A percentile compares a stretch with the other conserved stretches of the same genome.
phyloP scores from a whole-genome alignment of 805 yeast species.

The Wickerhamiella brachini region DNA sequence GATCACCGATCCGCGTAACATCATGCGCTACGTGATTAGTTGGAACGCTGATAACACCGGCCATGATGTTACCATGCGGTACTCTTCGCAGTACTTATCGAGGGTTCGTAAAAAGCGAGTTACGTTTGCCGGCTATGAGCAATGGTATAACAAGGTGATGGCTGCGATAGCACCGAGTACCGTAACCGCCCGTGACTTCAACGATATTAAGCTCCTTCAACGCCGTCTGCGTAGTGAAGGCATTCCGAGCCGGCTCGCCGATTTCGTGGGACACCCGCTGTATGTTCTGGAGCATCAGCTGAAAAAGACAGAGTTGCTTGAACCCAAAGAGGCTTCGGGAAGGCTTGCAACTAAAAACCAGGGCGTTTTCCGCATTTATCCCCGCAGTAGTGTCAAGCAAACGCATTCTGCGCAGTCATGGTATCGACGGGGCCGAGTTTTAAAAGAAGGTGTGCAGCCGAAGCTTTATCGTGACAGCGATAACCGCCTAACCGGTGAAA shows the following conservation, averaged over 20 bases:
- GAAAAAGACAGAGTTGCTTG: conserved; percentile 54
- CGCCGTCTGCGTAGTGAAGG: conserved; percentile 63
- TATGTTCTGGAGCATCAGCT: conserved; percentile 71
- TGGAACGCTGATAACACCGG: conserved; percentile 52
- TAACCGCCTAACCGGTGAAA: conserved; percentile 15
- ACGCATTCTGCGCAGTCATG: conserved; percentile 71
- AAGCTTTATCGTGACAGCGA: conserved; percentile 28
- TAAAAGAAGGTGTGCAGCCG: conserved; percentile 60
- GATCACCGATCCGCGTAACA: conserved; percentile 38
- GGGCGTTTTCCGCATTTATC: conserved; percentile 34
- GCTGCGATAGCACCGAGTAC: conserved; percentile 18
- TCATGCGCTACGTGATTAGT: conserved; percentile 62
- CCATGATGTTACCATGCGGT: conserved; percentile 76
- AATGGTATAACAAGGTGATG: conserved; percentile 47
- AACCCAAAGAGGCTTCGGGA: conserved; percentile 63
- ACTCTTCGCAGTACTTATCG: conserved; percentile 56
- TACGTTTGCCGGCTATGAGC: conserved; percentile 34
- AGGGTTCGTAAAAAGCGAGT: conserved; percentile 64
- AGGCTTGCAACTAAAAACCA: conserved; percentile 38
- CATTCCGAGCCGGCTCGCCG: conserved; percentile 71
- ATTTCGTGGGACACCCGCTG: conserved; percentile 75
- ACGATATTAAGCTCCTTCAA: conserved; percentile 47
- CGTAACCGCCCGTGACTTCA: conserved; percentile 23
- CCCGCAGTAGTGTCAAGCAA: conserved; percentile 45
- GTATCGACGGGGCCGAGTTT: conserved; percentile 66